phyloP scores from a whole-genome alignment of 768 basidiomycete genomes.

The Clathrus columnatus region DNA sequence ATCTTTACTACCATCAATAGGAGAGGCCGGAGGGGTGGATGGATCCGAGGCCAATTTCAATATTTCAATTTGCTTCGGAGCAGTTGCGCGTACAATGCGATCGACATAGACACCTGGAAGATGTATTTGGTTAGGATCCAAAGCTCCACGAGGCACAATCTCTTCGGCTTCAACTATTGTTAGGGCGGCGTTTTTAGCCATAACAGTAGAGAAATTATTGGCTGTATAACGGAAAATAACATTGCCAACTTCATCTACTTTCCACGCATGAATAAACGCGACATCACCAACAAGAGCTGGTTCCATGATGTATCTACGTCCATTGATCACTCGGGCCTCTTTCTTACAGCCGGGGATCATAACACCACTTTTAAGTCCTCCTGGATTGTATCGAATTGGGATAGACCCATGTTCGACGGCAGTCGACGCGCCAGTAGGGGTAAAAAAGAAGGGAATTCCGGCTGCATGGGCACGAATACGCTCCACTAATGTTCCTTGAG shows the following conservation, averaged over 20 bases:
- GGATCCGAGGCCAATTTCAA: slow-evolving; percentile 53
- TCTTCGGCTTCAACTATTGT: slow-evolving; percentile 93
- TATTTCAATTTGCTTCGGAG: slow-evolving; percentile 72
- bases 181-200: slow-evolving; percentile 84
- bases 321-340: slow-evolving; percentile 67
- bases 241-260: slow-evolving; percentile 86
- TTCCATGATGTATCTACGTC: slow-evolving; percentile 77
- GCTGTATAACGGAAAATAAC: slow-evolving; percentile 82
- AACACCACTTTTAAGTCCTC: slow-evolving; percentile 63
- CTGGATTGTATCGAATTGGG: slow-evolving; percentile 69
- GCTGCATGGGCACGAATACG: slow-evolving; percentile 83
- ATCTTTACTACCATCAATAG: slow-evolving; percentile 7
- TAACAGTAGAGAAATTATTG: slow-evolving; percentile 79
- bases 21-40: slow-evolving; percentile 17
- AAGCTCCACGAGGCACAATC: slow-evolving; percentile 74
- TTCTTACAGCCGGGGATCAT: slow-evolving; percentile 66
- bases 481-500: slow-evolving; percentile 86
- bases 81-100: slow-evolving; percentile 72
- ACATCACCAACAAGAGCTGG: slow-evolving; percentile 71
- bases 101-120: slow-evolving; percentile 83
- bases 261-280: slow-evolving; percentile 86
- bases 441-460: slow-evolving; percentile 90
- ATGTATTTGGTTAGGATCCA: slow-evolving; percentile 78
- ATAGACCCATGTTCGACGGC: slow-evolving; percentile 75
- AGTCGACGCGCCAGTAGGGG: slow-evolving; percentile 81